Base-by-base conservation (phyloP, 805 yeast genomes). In the Cyberlindnera japonica region DNA sequence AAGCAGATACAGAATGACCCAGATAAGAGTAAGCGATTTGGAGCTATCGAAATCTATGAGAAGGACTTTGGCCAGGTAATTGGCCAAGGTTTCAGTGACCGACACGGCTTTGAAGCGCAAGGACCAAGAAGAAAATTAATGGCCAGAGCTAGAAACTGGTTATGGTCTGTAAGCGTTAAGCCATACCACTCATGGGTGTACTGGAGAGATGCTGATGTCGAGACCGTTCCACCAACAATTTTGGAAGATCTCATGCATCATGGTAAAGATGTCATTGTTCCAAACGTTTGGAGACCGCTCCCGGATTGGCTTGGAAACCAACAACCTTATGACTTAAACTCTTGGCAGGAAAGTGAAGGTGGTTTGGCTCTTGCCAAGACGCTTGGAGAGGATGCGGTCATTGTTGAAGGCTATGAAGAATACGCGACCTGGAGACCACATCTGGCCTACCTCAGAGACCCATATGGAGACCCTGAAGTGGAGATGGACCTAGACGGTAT, bases 391-490 rank as follows among this genome's bases (percentile, higher is more conserved):
- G 96, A 93, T 65, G 95, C 95, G 1, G 95, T 93, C 42, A 90
- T 91, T 44, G 99, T 91, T 11, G 99, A 91, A 67, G 99, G 99
- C 15, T 89, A 89, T 61, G 93, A 86, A 15, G 99, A 91, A 65
- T 93, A 88, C 62, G 95, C 95, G 33, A 91, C 99, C 2, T 91
- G 98, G 97, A 75, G 99, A 64, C 95, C 97, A 2, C 98, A 91
- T 66, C 72, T 91, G 53, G 98, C 98, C 0, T 91, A 93, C 59
- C 73, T 91, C 59, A 73, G 98, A 53, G 97, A 91, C 55, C 96
- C 96, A 5, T 81, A 85, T 57, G 99, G 98, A 18, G 93, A 89
- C 62, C 91, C 95, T 13, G 91, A 86, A 58, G 91, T 82, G 27
- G 95, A 88, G 59, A 85, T 91, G 86, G 89, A 83, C 40, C 69